A percentile compares a stretch with the other conserved stretches of the same genome.
phyloP scores from a whole-genome alignment of 768 basidiomycete species.

The Pleurotus cornucopiae region DNA sequence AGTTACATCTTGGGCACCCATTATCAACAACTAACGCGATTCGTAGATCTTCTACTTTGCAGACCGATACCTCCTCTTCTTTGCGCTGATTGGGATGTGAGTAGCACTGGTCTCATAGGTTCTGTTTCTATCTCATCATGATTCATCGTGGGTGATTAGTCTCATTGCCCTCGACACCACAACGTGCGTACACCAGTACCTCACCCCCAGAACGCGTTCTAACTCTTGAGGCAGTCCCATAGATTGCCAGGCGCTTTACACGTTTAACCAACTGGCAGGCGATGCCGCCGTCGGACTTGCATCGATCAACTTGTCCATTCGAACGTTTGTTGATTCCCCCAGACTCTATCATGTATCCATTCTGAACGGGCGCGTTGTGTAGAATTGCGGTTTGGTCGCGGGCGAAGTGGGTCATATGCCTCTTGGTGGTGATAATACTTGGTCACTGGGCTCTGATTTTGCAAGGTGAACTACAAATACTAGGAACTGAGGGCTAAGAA shows the following conservation, averaged over 20 bases:
- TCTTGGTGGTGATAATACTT: constrained; percentile 49
- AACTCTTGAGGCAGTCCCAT: constrained; percentile 30
- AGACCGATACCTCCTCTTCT: constrained; percentile 59
- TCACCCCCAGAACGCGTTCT: neutral
- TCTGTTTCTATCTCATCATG: neutral
- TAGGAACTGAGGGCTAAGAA: too few species aligned
- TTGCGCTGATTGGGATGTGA: constrained; percentile 68
- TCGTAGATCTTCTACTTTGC: constrained; percentile 67
- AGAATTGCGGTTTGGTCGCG: constrained; percentile 64
- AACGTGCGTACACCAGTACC: constrained; percentile 22
- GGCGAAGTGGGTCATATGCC: constrained; percentile 44
- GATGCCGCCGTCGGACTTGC: constrained; percentile 46
- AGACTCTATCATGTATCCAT: too few species aligned
- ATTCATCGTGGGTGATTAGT: constrained; percentile 22
- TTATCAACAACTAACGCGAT: neutral
- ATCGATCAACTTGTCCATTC: constrained; percentile 46
- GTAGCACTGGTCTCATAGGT: constrained; percentile 17
- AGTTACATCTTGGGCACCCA: constrained; percentile 8
- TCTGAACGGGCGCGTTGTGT: too few species aligned
- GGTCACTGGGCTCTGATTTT: constrained; percentile 72
- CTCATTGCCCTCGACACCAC: constrained; percentile 47
- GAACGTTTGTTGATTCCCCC: constrained; percentile 31
- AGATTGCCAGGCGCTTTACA: constrained; percentile 60
- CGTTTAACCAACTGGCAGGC: constrained; percentile 49
- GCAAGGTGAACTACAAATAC: constrained; percentile 38